Evolutionary conservation across 2,329 filamentous ascomycete genomes (phyloP).

Genomic region (Aspergillus texensis): DNA sequence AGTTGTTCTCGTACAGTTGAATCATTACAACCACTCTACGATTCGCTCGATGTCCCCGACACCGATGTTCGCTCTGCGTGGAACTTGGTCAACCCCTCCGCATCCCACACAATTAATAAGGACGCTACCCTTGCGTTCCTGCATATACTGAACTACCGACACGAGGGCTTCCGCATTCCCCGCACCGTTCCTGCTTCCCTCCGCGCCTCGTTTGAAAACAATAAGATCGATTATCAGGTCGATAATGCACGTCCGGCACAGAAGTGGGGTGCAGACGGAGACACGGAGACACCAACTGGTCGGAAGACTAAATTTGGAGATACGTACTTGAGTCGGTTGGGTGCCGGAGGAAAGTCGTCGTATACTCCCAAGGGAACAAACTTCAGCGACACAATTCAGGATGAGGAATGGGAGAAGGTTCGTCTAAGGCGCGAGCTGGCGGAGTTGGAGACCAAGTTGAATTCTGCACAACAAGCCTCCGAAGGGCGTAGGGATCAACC

Average conservation of each 20-base stretch:
- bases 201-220: slow-evolving; percentile 87
- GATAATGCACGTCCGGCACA: slow-evolving; percentile 73
- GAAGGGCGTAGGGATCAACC: slow-evolving; percentile 60
- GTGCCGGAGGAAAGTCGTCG: slow-evolving; percentile 71
- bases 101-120: slow-evolving; percentile 81
- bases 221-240: slow-evolving; percentile 94
- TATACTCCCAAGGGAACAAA: slow-evolving; percentile 87
- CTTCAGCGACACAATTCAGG: slow-evolving; percentile 80
- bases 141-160: slow-evolving; percentile 93
- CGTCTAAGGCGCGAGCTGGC: slow-evolving; percentile 87
- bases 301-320: slow-evolving; percentile 97
- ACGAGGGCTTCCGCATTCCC: slow-evolving; percentile 93
- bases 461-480: slow-evolving; percentile 74
- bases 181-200: slow-evolving; percentile 89
- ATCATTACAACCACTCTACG: slow-evolving; percentile 80
- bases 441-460: slow-evolving; percentile 86
- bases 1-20: slow-evolving; percentile 59
- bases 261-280: slow-evolving; percentile 77
- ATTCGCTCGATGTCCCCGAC: slow-evolving; percentile 66
- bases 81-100: slow-evolving; percentile 96
- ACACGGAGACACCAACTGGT: slow-evolving; percentile 79
- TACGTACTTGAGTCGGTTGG: slow-evolving; percentile 88
- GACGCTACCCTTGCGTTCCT: slow-evolving; percentile 93
- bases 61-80: slow-evolving; percentile 87
- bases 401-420: slow-evolving; percentile 96